These are phyloP conservation scores for Calonectria montana DNA, from an alignment of 2,329 filamentous ascomycete species.

Conservation along the genomic window DNA sequence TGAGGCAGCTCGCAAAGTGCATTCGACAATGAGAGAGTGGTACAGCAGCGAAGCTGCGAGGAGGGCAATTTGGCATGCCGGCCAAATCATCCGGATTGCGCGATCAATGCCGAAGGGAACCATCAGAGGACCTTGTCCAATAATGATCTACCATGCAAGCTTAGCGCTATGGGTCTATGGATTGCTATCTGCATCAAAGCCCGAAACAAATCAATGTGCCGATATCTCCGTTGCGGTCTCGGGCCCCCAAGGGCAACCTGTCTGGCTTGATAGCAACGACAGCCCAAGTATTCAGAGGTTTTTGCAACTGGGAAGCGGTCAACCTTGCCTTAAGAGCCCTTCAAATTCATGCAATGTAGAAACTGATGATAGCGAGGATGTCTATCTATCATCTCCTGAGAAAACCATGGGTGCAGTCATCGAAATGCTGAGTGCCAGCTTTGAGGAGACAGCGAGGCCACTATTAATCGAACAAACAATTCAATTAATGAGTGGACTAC, in stretches of 20 bases:
- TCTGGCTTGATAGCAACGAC: background rate
- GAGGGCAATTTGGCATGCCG: slow-evolving; percentile 3
- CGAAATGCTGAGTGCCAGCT: background rate
- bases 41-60: background rate
- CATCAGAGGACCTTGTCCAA: background rate
- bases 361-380: background rate
- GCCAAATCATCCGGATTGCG: slow-evolving; percentile 1
- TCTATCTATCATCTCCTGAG: background rate
- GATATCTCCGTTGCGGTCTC: background rate
- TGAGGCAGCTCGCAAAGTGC: background rate
- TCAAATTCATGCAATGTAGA: background rate
- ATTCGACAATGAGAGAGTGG: background rate
- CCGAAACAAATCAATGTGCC: background rate
- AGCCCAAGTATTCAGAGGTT: background rate
- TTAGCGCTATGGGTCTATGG: slow-evolving; percentile 3
- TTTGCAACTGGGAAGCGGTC: background rate
- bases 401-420: background rate
- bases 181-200: background rate
- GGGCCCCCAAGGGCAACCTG: background rate
- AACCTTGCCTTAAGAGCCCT: background rate
- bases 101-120: background rate
- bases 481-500: background rate
- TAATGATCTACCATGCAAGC: slow-evolving; percentile 9
- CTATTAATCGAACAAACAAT: background rate
- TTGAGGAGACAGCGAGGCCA: background rate